phyloP scores from a whole-genome alignment of 306 rosid genomes.

The Gynostemma pentaphyllum region DNA sequence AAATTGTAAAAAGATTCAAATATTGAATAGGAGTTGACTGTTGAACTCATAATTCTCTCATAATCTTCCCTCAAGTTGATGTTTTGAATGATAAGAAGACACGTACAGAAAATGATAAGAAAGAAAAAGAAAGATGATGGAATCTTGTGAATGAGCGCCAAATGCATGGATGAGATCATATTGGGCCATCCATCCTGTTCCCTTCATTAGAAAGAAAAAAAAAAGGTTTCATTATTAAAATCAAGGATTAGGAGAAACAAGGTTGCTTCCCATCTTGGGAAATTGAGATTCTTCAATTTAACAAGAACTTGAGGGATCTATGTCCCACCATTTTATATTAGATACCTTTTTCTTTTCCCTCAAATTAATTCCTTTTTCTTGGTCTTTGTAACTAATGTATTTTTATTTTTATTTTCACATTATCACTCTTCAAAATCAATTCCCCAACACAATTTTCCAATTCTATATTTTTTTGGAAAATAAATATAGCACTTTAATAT shows the following conservation, averaged over 20 bases:
- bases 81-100: not conserved
- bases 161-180: constrained; percentile 5
- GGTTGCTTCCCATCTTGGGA: constrained; percentile 10
- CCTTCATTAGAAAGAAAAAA: not conserved
- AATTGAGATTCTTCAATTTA: not conserved
- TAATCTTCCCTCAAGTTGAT: too few species aligned
- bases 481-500: too few species aligned
- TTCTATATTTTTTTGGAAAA: not conserved
- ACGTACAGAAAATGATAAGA: constrained; percentile 7
- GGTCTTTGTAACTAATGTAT: too few species aligned
- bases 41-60: too few species aligned
- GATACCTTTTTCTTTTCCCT: not conserved
- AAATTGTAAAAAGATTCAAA: too few species aligned
- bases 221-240: not conserved
- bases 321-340: constrained; percentile 2
- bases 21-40: too few species aligned
- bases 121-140: not conserved
- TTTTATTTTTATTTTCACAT: not conserved
- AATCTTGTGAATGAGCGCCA: not conserved
- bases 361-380: not conserved
- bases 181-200: not conserved
- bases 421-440: not conserved
- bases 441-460: not conserved
- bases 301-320: not conserved
- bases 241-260: not conserved